Evolutionary conservation across 192 early-diverging fungal species (phyloP).

Genomic region (Coemansia sp.): DNA sequence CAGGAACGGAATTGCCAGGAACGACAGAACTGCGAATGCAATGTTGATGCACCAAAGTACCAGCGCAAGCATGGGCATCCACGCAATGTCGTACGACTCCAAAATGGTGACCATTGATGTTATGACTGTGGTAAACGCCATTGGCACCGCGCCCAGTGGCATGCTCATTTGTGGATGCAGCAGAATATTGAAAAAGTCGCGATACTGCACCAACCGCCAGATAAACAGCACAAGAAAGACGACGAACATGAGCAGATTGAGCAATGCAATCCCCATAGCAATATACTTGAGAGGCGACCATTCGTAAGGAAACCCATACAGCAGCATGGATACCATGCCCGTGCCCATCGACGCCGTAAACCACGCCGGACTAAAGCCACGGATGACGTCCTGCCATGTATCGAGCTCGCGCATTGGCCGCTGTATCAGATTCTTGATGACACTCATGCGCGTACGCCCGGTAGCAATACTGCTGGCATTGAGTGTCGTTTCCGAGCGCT

Average conservation of each 20-base stretch:
- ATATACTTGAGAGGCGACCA: slow-evolving; percentile 43
- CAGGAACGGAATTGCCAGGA: slow-evolving; percentile 46
- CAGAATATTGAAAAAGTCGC: slow-evolving; percentile 48
- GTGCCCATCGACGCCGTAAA: slow-evolving; percentile 59
- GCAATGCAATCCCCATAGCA: slow-evolving; percentile 36
- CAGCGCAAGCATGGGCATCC: slow-evolving; percentile 45
- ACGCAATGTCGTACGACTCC: slow-evolving; percentile 14
- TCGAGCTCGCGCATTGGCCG: slow-evolving; percentile 47
- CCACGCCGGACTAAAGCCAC: slow-evolving; percentile 61
- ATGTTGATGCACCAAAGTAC: slow-evolving; percentile 54
- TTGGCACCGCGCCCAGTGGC: slow-evolving; percentile 56
- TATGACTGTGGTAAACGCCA: slow-evolving; percentile 56
- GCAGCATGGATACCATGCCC: slow-evolving; percentile 38
- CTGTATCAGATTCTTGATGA: slow-evolving; percentile 31
- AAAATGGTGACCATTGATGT: slow-evolving; percentile 33
- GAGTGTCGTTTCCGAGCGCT: slow-evolving; percentile 25
- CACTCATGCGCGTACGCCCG: slow-evolving; percentile 4
- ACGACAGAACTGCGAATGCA: slow-evolving; percentile 34
- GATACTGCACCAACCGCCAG: slow-evolving; percentile 35
- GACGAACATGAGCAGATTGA: slow-evolving; percentile 46
- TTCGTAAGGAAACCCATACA: slow-evolving; percentile 49
- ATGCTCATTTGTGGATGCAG: slow-evolving; percentile 56
- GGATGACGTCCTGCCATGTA: slow-evolving; percentile 29
- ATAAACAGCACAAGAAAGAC: slow-evolving; percentile 27
- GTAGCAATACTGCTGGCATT: not conserved